These are phyloP conservation scores for Picochlorum sp. DNA, from an alignment of 139 green algal species.

Conservation along the genomic window DNA sequence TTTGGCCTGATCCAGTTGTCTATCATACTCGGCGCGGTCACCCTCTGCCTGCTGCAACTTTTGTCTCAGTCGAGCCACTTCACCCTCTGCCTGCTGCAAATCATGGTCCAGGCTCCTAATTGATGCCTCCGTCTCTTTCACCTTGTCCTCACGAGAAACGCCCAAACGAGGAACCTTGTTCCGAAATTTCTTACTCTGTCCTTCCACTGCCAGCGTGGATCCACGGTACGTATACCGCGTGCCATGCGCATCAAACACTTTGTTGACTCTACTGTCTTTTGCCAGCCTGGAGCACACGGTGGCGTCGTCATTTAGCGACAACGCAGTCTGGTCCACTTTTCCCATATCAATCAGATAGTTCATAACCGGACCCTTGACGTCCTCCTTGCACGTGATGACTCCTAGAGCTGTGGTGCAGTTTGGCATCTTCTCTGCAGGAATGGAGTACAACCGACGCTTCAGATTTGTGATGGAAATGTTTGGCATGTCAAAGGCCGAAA, in stretches of 20 bases:
- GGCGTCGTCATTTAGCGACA: slow-evolving; percentile 2
- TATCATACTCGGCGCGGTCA: no score
- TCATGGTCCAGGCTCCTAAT: slow-evolving; percentile 5
- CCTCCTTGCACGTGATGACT: slow-evolving; percentile 13
- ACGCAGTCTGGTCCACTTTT: slow-evolving; percentile 15
- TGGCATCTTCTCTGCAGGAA: slow-evolving; percentile 17
- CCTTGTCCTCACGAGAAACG: not conserved
- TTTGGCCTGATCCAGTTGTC: no score
- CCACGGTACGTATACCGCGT: slow-evolving; percentile 5
- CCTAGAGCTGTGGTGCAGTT: slow-evolving; percentile 17
- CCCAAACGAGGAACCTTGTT: no score
- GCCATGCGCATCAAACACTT: slow-evolving; percentile 18
- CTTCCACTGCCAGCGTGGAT: no score
- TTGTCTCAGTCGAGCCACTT: not conserved
- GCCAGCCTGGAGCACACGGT: not conserved
- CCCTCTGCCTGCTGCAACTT: slow-evolving; percentile 1
- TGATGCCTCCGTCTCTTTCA: not conserved
- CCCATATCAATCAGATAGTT: slow-evolving; percentile 33
- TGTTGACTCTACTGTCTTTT: slow-evolving; percentile 7
- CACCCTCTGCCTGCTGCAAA: not conserved
- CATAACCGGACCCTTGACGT: slow-evolving; percentile 15
- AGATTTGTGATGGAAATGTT: slow-evolving; percentile 23
- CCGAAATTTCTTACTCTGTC: no score
- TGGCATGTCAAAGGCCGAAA: not conserved
- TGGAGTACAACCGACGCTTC: slow-evolving; percentile 21